Conservation (phyloP, 345 rosid genomes). For the Abelmoschus esculentus region DNA sequence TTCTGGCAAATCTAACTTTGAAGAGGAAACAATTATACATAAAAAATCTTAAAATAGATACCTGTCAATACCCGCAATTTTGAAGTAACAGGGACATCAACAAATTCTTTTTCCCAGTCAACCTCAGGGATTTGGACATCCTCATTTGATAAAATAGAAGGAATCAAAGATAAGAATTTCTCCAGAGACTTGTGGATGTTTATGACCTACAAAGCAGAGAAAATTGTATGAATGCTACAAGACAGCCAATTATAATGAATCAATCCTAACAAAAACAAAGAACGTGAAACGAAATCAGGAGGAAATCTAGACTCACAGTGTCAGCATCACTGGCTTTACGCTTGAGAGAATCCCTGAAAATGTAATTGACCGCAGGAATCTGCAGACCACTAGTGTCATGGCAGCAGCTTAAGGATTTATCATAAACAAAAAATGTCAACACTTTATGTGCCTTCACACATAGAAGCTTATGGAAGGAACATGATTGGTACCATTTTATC, state of each 20-base stretch:
- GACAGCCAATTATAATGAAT: slow-evolving; percentile 1
- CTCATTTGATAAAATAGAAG: slow-evolving; percentile 39
- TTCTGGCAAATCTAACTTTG: not conserved
- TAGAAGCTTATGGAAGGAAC: not conserved
- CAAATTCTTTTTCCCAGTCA: slow-evolving; percentile 40
- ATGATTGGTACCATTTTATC: slow-evolving; percentile 46
- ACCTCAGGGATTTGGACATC: slow-evolving; percentile 30
- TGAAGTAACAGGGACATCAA: slow-evolving; percentile 39
- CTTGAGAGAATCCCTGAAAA: slow-evolving; percentile 73
- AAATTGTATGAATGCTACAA: not conserved
- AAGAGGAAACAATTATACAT: not conserved
- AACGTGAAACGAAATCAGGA: not conserved
- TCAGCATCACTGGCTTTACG: slow-evolving; percentile 77
- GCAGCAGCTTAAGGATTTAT: not conserved
- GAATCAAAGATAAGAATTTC: slow-evolving; percentile 54
- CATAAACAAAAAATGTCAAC: not conserved
- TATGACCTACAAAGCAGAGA: slow-evolving; percentile 46
- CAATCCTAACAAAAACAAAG: not conserved
- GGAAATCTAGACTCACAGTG: slow-evolving; percentile 37
- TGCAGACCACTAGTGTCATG: slow-evolving; percentile 17
- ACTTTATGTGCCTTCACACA: not conserved
- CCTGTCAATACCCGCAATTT: slow-evolving; percentile 59
- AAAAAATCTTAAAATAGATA: not conserved
- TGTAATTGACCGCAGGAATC: slow-evolving; percentile 62
- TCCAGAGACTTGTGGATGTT: slow-evolving; percentile 50